Base-by-base conservation (phyloP, 805 yeast species). In the Priceomyces melissophilus region DNA sequence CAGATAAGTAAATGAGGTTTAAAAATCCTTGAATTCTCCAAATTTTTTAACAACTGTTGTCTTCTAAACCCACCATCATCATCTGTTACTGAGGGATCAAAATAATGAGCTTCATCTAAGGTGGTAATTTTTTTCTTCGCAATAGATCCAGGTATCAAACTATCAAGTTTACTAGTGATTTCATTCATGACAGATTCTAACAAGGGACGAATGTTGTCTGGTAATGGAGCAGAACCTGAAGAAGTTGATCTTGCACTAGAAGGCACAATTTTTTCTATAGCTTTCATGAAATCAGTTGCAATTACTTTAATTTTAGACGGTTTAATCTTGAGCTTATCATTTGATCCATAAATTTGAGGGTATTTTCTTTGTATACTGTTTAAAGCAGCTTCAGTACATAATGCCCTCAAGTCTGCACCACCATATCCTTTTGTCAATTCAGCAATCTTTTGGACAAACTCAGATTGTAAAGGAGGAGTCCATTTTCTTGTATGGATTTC, bases 311-410 rank as follows among this genome's bases (percentile, higher is more conserved):
- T 84, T 29, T 79, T 67, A 3, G 74, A 60, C 3, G 95, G 87
- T 55, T 89, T 80, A 26, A 93, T 83, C 34, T 69, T 60, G 32
- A 91, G 70, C 56, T 89, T 91, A 36, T 84, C 85, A 39, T 75
- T 71, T 8, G 90, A 76, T 47, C 75, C 66, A 61, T 93, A 93
- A 34, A 93, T 91, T 61, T 93, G 98, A 0, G 99, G 99, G 51
- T 84, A 91, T 35, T 83, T 78, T 48, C 98, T 70, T 63, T 91
- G 97, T 31, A 93, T 91, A 53, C 96, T 83, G 53, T 84, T 82
- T 46, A 93, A 70, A 0, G 98, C 98, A 25, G 97, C 90, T 58
- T 93, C 99, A 0, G 98, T 91, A 60, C 98, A 89, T 25, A 93
- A 67, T 0, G 98, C 96, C 41, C 96, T 71, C 47, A 93, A 68